phyloP scores from a whole-genome alignment of 345 rosid genomes.

The Eucalyptus albens region DNA sequence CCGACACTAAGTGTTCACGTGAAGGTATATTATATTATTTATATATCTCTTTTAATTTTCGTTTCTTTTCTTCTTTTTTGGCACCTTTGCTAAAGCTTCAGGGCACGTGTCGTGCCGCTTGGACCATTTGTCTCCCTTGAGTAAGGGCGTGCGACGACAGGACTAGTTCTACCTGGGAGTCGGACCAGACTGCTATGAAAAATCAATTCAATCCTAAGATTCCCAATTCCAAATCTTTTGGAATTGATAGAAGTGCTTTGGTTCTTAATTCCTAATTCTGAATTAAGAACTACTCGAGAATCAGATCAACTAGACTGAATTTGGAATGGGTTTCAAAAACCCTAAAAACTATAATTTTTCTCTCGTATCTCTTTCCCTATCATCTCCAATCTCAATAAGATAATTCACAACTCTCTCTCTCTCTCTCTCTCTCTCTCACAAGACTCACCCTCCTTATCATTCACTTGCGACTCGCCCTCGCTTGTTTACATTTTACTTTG shows the following conservation, averaged over 20 bases:
- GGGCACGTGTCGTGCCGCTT: neutral
- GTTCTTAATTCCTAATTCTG: neutral
- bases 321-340: no score
- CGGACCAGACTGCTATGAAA: neutral
- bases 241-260: neutral
- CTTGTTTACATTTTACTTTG: neutral
- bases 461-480: no score
- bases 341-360: no score
- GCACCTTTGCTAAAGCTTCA: neutral
- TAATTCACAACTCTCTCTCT: no score
- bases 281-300: neutral
- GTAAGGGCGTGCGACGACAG: neutral
- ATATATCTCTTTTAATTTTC: neutral
- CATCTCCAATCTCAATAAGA: no score
- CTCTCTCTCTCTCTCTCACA: no score
- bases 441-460: neutral
- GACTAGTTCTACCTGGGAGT: neutral
- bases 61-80: neutral
- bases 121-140: neutral
- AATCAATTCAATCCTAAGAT: no score
- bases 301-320: neutral
- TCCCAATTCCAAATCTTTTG: neutral
- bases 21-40: neutral
- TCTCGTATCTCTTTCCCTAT: rapidly evolving
- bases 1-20: neutral